Conservation (phyloP, 495 filamentous ascomycete species). For the Xylaria curta region DNA sequence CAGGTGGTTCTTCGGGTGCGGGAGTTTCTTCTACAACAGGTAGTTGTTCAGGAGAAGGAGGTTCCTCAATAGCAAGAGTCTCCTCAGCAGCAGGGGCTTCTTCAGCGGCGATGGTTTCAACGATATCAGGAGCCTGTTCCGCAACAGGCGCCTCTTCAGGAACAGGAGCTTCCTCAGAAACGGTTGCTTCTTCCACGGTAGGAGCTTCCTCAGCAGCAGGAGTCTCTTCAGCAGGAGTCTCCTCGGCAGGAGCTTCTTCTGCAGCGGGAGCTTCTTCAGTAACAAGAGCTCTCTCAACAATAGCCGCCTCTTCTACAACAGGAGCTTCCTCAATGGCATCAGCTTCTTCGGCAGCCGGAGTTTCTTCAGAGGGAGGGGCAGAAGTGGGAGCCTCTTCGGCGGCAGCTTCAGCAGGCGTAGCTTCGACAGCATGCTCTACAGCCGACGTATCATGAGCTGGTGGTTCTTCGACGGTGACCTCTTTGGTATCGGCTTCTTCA, state of each 20-base stretch:
- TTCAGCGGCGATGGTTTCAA: not conserved
- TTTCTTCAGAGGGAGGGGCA: not conserved
- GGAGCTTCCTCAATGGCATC: not conserved
- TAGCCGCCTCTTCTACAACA: slow-evolving; percentile 17
- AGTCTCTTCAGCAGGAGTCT: not conserved
- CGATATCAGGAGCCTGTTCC: not conserved
- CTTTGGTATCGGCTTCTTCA: slow-evolving; percentile 23
- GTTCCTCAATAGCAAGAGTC: not conserved
- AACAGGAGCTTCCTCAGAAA: slow-evolving; percentile 19
- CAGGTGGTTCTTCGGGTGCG: slow-evolving; percentile 24
- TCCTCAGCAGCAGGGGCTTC: slow-evolving; percentile 1
- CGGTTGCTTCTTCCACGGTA: slow-evolving; percentile 20
- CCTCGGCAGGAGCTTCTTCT: slow-evolving; percentile 20
- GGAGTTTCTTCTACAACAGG: slow-evolving; percentile 27
- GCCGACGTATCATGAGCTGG: slow-evolving; percentile 2
- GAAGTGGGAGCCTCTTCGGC: not conserved
- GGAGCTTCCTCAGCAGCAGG: not conserved
- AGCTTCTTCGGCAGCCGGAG: not conserved
- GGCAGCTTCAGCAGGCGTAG: slow-evolving; percentile 18
- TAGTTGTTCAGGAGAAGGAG: not conserved
- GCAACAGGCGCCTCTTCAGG: slow-evolving; percentile 26
- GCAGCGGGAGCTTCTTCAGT: slow-evolving; percentile 23
- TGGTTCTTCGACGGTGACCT: not conserved
- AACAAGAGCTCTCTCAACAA: slow-evolving; percentile 20
- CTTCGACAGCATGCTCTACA: slow-evolving; percentile 11